Evolutionary conservation across 1,284 basidiomycete genomes (phyloP), one percentile per base, ranked within the genome.

Genomic region (Phlebopus sp.): DNA sequence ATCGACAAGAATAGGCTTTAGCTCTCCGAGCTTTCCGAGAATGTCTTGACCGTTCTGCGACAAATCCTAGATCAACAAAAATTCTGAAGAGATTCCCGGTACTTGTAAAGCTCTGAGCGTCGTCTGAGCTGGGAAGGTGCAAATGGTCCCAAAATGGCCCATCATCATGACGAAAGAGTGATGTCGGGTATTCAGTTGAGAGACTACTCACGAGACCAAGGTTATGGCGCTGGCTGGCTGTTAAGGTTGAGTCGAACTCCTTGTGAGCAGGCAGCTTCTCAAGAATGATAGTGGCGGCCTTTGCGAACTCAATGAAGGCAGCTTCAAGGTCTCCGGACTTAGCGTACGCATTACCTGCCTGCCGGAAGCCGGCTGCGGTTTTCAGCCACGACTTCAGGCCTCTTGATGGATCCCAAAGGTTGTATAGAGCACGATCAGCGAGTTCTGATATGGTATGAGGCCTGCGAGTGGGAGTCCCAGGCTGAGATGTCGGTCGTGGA

Each of bases 31-130:
- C 51, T 70, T 68, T 51, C 72, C 69, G 29, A 87, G 70, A 44
- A 86, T 84, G 47, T 84, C 77, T 63, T 85, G 79, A 10, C 85
- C 85, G 50, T 87, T 86, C 85, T 87, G 57, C 53, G 37, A 54
- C 18, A 41, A 46, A 47, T 32, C 42, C 58, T 5, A 34, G 21
- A 55, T 55, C 72, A 69, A 64, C 36, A 9, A 17, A 29, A 18
- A 37, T 52, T 36, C 44, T 45, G 29, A 38, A 27, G 17, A 46
- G 37, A 18, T 19, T 38, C 32, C 17, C 36, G 40, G 34, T n/a
- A n/a, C n/a, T n/a, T n/a, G n/a, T n/a, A n/a, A n/a, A 37, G 21
- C 9, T 41, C 30, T 36, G 15, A 18, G 32, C 11, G n/a, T 14
- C 18, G 23, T 41, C 6, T 23, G 35, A 30, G 31, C 11, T 6